Percentiles rank a stretch among this genome's conserved stretches.
Evolutionary conservation across 805 yeast species (phyloP).

Genomic region (Lachancea sp.): DNA sequence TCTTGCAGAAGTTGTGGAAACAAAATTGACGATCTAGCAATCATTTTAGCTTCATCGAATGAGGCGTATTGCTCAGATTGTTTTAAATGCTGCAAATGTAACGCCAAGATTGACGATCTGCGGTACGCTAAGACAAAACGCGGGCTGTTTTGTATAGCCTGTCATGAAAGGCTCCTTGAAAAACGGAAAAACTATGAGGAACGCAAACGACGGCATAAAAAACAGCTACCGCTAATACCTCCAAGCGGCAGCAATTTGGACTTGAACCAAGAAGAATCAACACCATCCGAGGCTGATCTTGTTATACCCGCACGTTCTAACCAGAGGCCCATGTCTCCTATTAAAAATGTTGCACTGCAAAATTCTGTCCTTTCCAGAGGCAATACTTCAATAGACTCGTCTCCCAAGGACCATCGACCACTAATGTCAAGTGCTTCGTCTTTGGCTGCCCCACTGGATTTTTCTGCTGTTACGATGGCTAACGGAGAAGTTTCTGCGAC

Average conservation of each 20-base stretch:
- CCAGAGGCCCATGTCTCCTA: constrained; percentile 20
- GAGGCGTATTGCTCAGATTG: constrained; percentile 90
- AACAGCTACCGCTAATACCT: constrained; percentile 18
- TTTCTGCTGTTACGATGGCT: constrained; percentile 7
- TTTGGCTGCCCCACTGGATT: constrained; percentile 11
- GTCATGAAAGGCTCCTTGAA: constrained; percentile 78
- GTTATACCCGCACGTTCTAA: constrained; percentile 18
- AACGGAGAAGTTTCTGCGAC: constrained; percentile 1
- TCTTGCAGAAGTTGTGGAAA: constrained; percentile 78
- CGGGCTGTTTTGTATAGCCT: constrained; percentile 87
- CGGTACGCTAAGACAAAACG: constrained; percentile 89
- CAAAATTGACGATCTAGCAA: constrained; percentile 88
- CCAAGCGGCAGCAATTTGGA: background rate
- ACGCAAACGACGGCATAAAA: constrained; percentile 25
- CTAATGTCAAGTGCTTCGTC: constrained; percentile 3
- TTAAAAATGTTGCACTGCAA: background rate
- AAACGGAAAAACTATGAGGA: constrained; percentile 51
- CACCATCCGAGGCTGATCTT: background rate
- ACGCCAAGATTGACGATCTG: constrained; percentile 76
- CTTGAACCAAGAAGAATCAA: background rate
- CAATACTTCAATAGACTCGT: background rate
- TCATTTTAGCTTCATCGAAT: constrained; percentile 71
- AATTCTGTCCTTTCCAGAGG: background rate
- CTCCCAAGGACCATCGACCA: background rate
- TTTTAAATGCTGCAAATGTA: constrained; percentile 85